These are phyloP conservation scores for Senna tora DNA, from an alignment of 306 rosid species.

Conservation along the genomic window DNA sequence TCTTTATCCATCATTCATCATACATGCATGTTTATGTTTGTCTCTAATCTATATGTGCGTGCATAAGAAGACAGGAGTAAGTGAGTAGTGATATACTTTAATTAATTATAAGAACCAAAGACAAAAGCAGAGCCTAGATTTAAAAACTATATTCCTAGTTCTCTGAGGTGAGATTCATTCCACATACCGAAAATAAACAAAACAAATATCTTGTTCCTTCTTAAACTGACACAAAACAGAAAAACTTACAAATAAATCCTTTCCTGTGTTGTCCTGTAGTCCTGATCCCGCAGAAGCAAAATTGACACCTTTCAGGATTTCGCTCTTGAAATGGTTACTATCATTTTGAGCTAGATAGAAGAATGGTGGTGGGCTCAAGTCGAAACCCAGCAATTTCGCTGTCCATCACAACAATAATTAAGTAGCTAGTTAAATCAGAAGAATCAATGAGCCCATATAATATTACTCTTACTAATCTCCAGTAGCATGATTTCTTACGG, in stretches of 20 bases:
- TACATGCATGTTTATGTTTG: too few species aligned
- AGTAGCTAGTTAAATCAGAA: neutral
- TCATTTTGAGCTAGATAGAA: neutral
- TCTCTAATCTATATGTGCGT: too few species aligned
- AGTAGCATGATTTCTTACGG: too few species aligned
- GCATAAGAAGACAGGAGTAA: too few species aligned
- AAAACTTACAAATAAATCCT: neutral
- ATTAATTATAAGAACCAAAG: neutral
- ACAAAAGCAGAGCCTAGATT: neutral
- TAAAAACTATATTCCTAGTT: neutral
- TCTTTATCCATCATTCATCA: too few species aligned
- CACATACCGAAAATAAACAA: neutral
- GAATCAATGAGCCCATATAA: neutral
- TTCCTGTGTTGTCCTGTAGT: neutral
- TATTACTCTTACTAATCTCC: too few species aligned
- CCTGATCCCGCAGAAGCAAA: slow-evolving; percentile 2
- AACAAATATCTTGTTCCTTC: neutral
- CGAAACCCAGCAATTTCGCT: neutral
- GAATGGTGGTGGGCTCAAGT: neutral
- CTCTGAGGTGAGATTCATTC: neutral
- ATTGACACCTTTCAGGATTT: neutral
- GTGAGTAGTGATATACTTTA: too few species aligned
- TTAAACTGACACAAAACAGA: neutral
- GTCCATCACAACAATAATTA: neutral
- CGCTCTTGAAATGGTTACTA: neutral